Percentiles rank a stretch among this genome's conserved stretches.
phyloP scores from a whole-genome alignment of 306 rosid species.

The Sindora glabra region DNA sequence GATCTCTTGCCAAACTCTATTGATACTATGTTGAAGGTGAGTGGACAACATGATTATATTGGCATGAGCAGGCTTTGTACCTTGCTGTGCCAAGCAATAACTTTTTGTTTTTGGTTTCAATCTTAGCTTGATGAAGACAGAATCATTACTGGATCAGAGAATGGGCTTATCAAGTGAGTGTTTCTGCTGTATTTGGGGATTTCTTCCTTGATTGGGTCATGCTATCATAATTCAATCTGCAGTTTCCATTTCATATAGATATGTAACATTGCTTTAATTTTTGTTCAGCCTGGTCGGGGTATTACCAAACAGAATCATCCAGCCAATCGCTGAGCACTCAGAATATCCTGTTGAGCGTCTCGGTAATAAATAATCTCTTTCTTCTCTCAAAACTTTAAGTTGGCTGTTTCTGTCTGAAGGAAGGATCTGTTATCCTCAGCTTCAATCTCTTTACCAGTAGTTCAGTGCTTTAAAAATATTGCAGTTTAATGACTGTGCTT shows the following conservation, averaged over 20 bases:
- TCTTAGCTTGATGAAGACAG: constrained; percentile 91
- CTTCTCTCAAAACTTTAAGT: background rate
- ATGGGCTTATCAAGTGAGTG: constrained; percentile 86
- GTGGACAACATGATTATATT: constrained; percentile 6
- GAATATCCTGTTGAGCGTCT: constrained; percentile 80
- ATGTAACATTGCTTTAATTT: background rate
- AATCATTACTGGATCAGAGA: constrained; percentile 81
- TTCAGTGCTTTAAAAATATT: background rate
- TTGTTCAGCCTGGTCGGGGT: constrained; percentile 62
- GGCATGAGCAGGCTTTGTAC: background rate
- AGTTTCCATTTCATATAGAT: background rate
- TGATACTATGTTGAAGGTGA: constrained; percentile 80
- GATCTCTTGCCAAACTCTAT: constrained; percentile 69
- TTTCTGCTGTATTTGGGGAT: constrained; percentile 10
- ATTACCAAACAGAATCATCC: constrained; percentile 81
- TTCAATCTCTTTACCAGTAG: background rate
- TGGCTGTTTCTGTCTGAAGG: background rate
- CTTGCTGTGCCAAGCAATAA: background rate
- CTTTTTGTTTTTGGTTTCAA: background rate
- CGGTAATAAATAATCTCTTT: constrained; percentile 40
- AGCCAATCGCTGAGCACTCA: constrained; percentile 90
- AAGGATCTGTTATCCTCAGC: background rate
- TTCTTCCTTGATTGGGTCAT: background rate
- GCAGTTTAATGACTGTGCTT: background rate
- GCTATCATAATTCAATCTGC: background rate